phyloP scores from a whole-genome alignment of 2,329 filamentous ascomycete species.

The Sporothrix phasma region DNA sequence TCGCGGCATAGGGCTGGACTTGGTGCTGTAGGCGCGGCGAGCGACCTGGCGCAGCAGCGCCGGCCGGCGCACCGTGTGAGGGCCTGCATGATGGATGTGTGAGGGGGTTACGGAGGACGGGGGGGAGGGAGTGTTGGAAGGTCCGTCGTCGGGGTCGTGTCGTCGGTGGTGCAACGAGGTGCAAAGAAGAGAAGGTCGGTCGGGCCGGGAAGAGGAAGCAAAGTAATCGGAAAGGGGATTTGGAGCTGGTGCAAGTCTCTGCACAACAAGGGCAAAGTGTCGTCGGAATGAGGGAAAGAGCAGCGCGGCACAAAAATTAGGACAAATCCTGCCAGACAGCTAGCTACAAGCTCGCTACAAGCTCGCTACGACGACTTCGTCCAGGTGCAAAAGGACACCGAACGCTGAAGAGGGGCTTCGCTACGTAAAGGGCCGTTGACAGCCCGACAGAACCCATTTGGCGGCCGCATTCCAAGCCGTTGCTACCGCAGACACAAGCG shows the following conservation, averaged over 20 bases:
- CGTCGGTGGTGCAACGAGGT: background rate
- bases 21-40: conserved; percentile 66
- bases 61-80: conserved; percentile 62
- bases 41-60: conserved; percentile 54
- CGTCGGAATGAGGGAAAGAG: conserved; percentile 5
- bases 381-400: background rate
- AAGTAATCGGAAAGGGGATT: conserved; percentile 1
- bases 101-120: background rate
- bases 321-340: background rate
- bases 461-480: conserved; percentile 1
- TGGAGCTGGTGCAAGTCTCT: conserved; percentile 6
- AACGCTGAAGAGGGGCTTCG: background rate
- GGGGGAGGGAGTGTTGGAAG: background rate
- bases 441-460: conserved; percentile 5
- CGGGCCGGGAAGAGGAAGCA: background rate
- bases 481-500: background rate
- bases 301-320: conserved; percentile 2
- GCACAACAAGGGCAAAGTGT: background rate
- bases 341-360: background rate
- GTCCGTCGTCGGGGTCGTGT: conserved; percentile 1
- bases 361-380: background rate
- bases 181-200: conserved; percentile 4
- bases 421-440: conserved; percentile 7
- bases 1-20: conserved; percentile 59
- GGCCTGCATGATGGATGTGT: conserved; percentile 62